Evolutionary conservation across 129 eudicot species (phyloP), one percentile per base, ranked within the genome.

Genomic region (Silybum marianum): DNA sequence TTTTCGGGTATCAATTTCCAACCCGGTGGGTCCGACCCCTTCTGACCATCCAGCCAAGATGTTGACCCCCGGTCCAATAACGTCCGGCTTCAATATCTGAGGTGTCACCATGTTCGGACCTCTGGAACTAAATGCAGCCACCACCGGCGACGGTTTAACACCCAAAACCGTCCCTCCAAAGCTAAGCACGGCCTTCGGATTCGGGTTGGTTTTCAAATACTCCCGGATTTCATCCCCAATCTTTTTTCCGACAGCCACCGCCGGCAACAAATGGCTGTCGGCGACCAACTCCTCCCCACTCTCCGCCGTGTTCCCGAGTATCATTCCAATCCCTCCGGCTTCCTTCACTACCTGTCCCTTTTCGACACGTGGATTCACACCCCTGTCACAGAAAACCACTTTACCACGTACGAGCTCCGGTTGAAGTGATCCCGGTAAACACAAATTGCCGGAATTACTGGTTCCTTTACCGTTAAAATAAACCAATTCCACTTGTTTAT

Each of bases 31-130:
- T 1, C 97, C 97, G 16, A 84, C 70, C 6, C 92, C 94, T 71
- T 71, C 89, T 6, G 99, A 89, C 99, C 99, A 95, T 7, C 88
- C 98, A n/a, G 99, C 99, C 85, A 95, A 79, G 58, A 95, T 95
- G 75, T 92, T 95, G 13, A 95, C 99, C 14, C 99, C 99, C 0
- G 99, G 99, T 16, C 97, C 99, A 54, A 93, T 91, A 3, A 93
- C 90, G 51, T 95, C 99, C 3, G 99, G 99, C 88, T 95, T 95
- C 89, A 95, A 75, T 36, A 95, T 93, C 87, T 95, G 84, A 42
- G 93, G 92, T 7, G 94, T 91, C 70, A 92, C 97, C 84, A 82
- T 39, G 70, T 93, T 93, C 14, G 99, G 98, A 66, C 98, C 99
- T 58, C 99, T 77, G 0, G 99, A 93, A 73, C 95, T 92, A 44